Base-by-base conservation (phyloP, 2,329 filamentous ascomycete species). In the Chalaropsis ovoidea region DNA sequence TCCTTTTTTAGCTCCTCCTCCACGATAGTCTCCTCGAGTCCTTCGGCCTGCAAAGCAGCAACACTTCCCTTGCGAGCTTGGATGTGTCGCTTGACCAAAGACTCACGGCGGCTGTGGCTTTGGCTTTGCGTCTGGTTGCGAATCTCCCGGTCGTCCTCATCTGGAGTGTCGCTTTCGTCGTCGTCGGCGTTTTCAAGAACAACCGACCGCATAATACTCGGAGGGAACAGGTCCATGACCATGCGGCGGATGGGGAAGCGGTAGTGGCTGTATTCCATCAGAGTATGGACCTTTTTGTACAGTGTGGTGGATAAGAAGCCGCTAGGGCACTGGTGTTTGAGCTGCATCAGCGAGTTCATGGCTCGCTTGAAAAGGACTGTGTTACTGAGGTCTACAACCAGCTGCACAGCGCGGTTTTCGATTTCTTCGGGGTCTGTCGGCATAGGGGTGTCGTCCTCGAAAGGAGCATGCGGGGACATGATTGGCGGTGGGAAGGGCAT, bases 221-320 rank as follows among this genome's bases (percentile, higher is more conserved):
- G 94, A 72, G 97, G 93, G 71, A 99, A 99, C 24, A 99, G 77
- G 73, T 97, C 94, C 67, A 97, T 86, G 43, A 96, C 88, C 76
- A 96, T 92, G 58, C 93, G 86, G 68, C 93, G 87, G 35, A 95
- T 88, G 0, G 87, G 87, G 1, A 99, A 81, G 24, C 91, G 84
- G 75, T 94, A 97, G 73, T 95, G 90, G 71, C 96, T 93, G 70
- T 85, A 86, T 74, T 96, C 91, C 67, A 99, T 81, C 61, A 97
- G 80, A 8, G 84, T 83, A 79, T 99, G 86, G 60, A 94, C 86
- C 72, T 91, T 89, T 70, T 86, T 86, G 77, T 97, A 97, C 52
- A 99, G 82, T 4, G 81, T 80, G 4, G 87, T 83, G 71, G 88
- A 87, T 45, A 82, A 82, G 73, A 99, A 96, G 0, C 86, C 86